Conservation (phyloP, 2,329 filamentous ascomycete species). For the Teratosphaeria pseudoeucalypti region DNA sequence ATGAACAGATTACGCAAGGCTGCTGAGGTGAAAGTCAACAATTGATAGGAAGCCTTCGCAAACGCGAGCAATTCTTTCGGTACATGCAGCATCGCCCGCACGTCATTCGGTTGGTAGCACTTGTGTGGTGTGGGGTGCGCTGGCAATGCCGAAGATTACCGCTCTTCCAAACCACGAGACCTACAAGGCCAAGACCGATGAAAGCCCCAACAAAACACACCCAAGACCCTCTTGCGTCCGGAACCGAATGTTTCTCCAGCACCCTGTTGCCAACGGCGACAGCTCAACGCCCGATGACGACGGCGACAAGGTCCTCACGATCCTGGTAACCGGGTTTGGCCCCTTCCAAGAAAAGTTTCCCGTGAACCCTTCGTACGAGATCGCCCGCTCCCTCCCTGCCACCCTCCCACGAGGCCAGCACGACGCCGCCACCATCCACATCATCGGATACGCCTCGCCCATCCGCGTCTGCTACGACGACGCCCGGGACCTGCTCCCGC, state of each 20-base stretch:
- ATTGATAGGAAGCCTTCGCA: background rate
- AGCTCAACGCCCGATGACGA: background rate
- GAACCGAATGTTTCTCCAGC: background rate
- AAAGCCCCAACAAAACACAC: background rate
- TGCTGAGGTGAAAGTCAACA: slow-evolving; percentile 28
- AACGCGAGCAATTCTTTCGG: background rate
- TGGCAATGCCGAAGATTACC: background rate
- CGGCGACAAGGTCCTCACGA: slow-evolving; percentile 18
- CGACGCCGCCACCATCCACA: slow-evolving; percentile 41
- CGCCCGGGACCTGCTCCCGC: slow-evolving; percentile 54
- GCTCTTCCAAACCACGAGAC: background rate
- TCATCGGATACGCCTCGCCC: slow-evolving; percentile 55
- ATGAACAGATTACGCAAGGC: slow-evolving; percentile 44
- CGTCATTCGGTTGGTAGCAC: background rate
- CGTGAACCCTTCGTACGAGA: slow-evolving; percentile 72
- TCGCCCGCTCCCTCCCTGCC: slow-evolving; percentile 57
- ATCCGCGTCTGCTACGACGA: slow-evolving; percentile 61
- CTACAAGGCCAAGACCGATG: background rate
- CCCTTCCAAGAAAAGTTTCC: slow-evolving; percentile 62
- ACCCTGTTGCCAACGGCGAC: background rate
- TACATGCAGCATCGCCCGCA: background rate
- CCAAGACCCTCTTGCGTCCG: background rate
- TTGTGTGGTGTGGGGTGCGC: background rate
- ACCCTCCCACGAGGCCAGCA: slow-evolving; percentile 41
- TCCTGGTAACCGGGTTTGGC: slow-evolving; percentile 35